Conservation (phyloP, 805 yeast species). For the Saccharomycopsis sp. region DNA sequence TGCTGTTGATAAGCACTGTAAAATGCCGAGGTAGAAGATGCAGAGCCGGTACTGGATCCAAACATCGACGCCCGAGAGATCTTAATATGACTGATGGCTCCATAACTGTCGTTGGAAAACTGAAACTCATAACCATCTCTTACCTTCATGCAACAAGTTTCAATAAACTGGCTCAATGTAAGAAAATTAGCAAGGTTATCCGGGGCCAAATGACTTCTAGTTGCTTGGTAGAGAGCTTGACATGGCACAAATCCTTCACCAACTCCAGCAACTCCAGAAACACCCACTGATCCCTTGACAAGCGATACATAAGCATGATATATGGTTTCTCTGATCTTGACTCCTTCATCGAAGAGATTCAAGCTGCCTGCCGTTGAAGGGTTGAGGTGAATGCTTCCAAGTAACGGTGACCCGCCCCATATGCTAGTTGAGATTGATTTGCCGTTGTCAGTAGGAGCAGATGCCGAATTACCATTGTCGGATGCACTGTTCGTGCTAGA, state of each 20-base stretch:
- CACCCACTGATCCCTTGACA: background rate
- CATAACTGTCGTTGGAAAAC: background rate
- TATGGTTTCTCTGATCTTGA: background rate
- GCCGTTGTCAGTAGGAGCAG: background rate
- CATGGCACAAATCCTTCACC: background rate
- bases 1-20: background rate
- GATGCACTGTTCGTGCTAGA: background rate
- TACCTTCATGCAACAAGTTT: background rate
- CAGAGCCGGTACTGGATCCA: background rate
- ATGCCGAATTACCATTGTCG: too few relatives aligned
- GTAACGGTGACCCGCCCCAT: background rate
- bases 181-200: background rate
- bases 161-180: background rate
- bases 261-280: background rate
- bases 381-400: conserved; percentile 1
- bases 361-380: background rate
- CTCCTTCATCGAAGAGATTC: background rate
- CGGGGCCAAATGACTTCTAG: background rate
- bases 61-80: background rate
- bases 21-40: background rate
- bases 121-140: background rate
- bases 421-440: background rate
- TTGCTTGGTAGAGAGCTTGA: background rate
- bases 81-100: background rate
- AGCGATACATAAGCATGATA: background rate